Evolutionary conservation across 176 grass and related monocot genomes (phyloP).

Genomic region (Oryza coarctata): DNA sequence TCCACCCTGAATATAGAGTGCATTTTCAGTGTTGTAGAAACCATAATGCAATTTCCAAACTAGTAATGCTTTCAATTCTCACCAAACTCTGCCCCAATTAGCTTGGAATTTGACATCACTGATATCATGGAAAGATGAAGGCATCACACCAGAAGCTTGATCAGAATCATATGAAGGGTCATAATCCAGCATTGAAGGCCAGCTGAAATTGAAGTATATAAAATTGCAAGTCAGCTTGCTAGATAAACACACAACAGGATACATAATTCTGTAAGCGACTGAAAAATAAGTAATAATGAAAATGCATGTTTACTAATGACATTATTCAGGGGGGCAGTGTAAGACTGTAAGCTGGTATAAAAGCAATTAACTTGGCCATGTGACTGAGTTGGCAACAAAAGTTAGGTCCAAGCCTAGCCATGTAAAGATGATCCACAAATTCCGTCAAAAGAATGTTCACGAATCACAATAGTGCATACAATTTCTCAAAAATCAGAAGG

Average conservation of each 20-base stretch:
- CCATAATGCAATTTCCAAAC: background rate
- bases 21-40: background rate
- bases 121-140: conserved; percentile 96
- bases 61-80: conserved; percentile 25
- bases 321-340: background rate
- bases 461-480: background rate
- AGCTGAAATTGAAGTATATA: conserved; percentile 39
- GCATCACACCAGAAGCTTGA: conserved; percentile 62
- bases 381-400: background rate
- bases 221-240: background rate
- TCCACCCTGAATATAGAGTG: conserved; percentile 63
- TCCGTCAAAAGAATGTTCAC: background rate
- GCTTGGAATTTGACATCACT: conserved; percentile 87
- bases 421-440: background rate
- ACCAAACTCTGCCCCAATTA: conserved; percentile 85
- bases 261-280: conserved; percentile 8
- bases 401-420: background rate
- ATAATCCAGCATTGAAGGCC: conserved; percentile 60
- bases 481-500: background rate
- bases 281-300: background rate
- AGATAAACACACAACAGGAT: background rate
- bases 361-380: background rate
- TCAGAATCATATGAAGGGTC: conserved; percentile 88
- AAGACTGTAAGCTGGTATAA: background rate
- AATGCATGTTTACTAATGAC: no score